Conservation (phyloP, 768 basidiomycete species). For the Ramaria sp. region DNA sequence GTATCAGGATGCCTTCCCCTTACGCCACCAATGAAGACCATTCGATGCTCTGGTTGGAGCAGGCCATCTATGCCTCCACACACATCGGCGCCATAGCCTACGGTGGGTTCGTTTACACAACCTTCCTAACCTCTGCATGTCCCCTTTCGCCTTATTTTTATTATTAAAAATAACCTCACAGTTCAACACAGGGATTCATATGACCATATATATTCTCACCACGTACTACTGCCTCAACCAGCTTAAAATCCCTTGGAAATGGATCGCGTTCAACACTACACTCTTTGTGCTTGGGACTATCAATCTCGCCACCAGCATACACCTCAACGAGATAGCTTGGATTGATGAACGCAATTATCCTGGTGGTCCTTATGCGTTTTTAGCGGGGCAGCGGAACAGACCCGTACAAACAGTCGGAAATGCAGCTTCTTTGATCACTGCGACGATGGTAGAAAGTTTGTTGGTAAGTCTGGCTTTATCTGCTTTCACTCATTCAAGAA, state of each 20-base stretch:
- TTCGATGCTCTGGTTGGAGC: background rate
- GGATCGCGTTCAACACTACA: constrained; percentile 7
- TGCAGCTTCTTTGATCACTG: background rate
- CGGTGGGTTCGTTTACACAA: background rate
- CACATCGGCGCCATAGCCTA: background rate
- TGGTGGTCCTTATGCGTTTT: constrained; percentile 10
- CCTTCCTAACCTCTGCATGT: background rate
- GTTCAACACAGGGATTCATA: background rate
- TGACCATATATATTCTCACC: background rate
- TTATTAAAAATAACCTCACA: background rate
- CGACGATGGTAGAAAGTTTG: background rate
- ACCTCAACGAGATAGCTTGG: constrained; percentile 10
- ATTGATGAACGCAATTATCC: constrained; percentile 12
- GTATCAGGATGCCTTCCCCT: background rate
- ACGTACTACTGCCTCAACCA: background rate
- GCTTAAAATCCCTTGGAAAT: background rate
- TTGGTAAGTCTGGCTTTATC: background rate
- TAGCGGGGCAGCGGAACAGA: constrained; percentile 9
- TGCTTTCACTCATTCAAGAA: background rate
- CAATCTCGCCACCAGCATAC: constrained; percentile 9
- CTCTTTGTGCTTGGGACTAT: constrained; percentile 10
- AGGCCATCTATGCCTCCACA: background rate
- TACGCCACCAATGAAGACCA: background rate
- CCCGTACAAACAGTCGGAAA: background rate
- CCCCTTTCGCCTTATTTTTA: too few relatives aligned